These are phyloP conservation scores for Crucibulum laeve DNA, from an alignment of 768 basidiomycete species.

Conservation along the genomic window DNA sequence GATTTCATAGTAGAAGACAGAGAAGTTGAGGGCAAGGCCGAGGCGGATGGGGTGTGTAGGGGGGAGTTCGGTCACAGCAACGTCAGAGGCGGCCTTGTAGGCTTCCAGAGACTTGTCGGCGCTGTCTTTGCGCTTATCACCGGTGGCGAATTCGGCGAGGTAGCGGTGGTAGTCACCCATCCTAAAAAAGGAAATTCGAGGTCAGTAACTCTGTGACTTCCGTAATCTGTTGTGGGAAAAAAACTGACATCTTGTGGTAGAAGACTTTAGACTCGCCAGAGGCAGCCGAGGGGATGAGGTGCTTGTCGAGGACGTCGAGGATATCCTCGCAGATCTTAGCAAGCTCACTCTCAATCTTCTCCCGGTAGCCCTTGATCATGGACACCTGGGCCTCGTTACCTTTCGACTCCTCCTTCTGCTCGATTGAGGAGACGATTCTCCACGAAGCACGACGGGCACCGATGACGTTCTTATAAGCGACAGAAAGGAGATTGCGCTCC, in stretches of 20 bases:
- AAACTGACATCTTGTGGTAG: conserved; percentile 95
- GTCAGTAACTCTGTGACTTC: conserved; percentile 9
- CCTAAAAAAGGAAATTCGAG: conserved; percentile 42
- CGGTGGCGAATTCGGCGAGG: conserved; percentile 97
- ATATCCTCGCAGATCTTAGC: conserved; percentile 99
- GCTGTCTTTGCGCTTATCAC: conserved; percentile 94
- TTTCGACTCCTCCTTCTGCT: conserved; percentile 99
- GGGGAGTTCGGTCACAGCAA: conserved; percentile 92
- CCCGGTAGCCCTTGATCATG: conserved; percentile 97
- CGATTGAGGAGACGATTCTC: conserved; percentile 97
- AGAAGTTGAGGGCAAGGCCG: conserved; percentile 98
- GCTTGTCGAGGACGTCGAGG: conserved; percentile 94
- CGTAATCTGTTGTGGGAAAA: background rate
- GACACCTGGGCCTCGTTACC: conserved; percentile 93
- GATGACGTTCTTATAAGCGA: conserved; percentile 99
- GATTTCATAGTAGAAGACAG: conserved; percentile 99
- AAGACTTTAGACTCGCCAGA: conserved; percentile 98
- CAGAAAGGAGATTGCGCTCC: conserved; percentile 96
- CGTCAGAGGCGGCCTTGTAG: conserved; percentile 97
- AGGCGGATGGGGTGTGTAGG: conserved; percentile 98
- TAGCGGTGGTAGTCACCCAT: conserved; percentile 99
- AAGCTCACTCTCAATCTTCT: conserved; percentile 96
- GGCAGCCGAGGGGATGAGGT: conserved; percentile 94
- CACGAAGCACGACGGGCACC: conserved; percentile 97
- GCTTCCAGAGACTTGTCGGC: conserved; percentile 97